Evolutionary conservation across 768 basidiomycete species (phyloP), one percentile per base, ranked within the genome.

Genomic region (Mycena epipterygia): DNA sequence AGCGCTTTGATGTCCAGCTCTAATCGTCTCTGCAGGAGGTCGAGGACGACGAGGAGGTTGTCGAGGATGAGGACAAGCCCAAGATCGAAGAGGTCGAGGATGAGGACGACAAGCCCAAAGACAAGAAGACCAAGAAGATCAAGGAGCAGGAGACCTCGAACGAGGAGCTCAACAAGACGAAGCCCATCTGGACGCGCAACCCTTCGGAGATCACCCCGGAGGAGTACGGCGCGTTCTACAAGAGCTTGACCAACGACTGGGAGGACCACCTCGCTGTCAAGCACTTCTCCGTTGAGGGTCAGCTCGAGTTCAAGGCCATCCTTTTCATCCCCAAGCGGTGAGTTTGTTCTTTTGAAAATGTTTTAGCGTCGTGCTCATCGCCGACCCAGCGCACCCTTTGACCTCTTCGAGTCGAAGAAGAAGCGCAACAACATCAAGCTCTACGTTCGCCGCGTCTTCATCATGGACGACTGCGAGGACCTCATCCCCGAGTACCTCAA

Each of bases 381-480:
- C 72, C 37, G 73, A 66, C 37, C 3, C 53, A 96, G 96, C 70
- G 98, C 97, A 49, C 98, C 98, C 60, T 99, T 99, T 84, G 98
- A 99, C 80, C 93, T 99, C 81, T 99, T 99, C 86, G 98, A 99
- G 88, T 95, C 94, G 70, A 99, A 99, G 93, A 99, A 99, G 94
- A 99, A 99, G 91, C 95, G 97, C 79, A 98, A 98, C 90, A 99
- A 99, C 93, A 99, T 99, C 90, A 99, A 99, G 87, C 96, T 99
- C 81, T 99, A 99, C 81, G 98, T 99, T 76, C 95, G 98, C 88
- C 96, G 98, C 66, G 97, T 99, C 79, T 99, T 99, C 89, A 99
- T 99, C 90, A 98, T 98, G 95, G 98, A 99, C 85, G 97, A 98
- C 84, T 99, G 97, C 82, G 97, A 99, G 87, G 98, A 99, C 79